A percentile compares a stretch with the other conserved stretches of the same genome.
Evolutionary conservation across 2,329 filamentous ascomycete species (phyloP).

Genomic region (Fusarium sp.): DNA sequence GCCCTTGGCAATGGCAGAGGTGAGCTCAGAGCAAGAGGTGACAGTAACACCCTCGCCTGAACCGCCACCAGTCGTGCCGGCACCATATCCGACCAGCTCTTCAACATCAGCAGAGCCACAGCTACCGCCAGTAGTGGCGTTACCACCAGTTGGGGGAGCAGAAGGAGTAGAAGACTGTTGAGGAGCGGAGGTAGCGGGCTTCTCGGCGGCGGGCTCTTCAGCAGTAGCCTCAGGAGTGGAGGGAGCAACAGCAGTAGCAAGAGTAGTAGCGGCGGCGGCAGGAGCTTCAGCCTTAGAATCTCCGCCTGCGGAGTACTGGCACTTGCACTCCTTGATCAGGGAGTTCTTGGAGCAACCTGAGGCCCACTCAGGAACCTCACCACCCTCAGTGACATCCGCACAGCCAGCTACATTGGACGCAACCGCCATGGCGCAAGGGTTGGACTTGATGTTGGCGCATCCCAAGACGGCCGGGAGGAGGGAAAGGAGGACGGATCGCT

Average conservation of each 20-base stretch:
- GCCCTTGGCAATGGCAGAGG: constrained; percentile 55
- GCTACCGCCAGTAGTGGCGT: constrained; percentile 24
- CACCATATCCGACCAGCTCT: constrained; percentile 51
- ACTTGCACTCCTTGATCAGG: constrained; percentile 54
- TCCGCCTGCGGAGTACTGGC: constrained; percentile 45
- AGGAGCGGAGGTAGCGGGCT: not conserved
- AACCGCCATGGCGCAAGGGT: constrained; percentile 43
- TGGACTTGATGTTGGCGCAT: constrained; percentile 42
- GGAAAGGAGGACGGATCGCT: constrained; percentile 41
- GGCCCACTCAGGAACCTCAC: constrained; percentile 51
- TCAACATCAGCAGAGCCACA: constrained; percentile 41
- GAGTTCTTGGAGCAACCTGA: constrained; percentile 51
- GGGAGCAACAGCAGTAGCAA: constrained; percentile 36
- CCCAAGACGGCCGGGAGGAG: constrained; percentile 45
- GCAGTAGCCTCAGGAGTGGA: constrained; percentile 14
- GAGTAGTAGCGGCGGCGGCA: constrained; percentile 24
- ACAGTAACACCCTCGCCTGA: constrained; percentile 62
- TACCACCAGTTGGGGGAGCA: constrained; percentile 10
- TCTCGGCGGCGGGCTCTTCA: not conserved
- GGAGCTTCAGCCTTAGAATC: constrained; percentile 27
- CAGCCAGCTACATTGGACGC: constrained; percentile 38
- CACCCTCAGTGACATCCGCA: constrained; percentile 44
- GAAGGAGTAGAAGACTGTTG: not conserved
- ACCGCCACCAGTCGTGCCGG: constrained; percentile 62
- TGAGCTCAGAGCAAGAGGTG: constrained; percentile 60